phyloP scores from a whole-genome alignment of 495 filamentous ascomycete species.

The Podospora conica region DNA sequence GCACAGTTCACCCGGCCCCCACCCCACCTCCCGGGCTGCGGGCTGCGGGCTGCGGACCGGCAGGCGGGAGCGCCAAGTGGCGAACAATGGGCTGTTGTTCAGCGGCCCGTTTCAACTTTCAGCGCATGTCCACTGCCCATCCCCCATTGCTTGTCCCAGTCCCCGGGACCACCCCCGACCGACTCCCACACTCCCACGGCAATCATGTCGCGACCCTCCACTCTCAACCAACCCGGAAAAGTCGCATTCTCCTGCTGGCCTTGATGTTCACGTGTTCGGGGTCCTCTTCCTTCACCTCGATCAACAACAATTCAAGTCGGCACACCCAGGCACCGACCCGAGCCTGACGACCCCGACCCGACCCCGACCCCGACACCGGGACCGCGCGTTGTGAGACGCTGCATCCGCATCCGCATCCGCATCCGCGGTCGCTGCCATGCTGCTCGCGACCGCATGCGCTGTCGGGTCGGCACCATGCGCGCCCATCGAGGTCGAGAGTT shows the following conservation, averaged over 20 bases:
- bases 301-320: not conserved
- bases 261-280: not conserved
- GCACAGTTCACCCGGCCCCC: no score
- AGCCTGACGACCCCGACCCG: not conserved
- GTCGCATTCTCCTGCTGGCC: not conserved
- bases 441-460: not conserved
- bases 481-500: conserved; percentile 11
- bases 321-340: not conserved
- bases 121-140: not conserved
- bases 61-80: no score
- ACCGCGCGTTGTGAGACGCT: not conserved
- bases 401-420: not conserved
- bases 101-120: no score
- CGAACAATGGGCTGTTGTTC: no score
- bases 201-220: not conserved
- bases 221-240: not conserved
- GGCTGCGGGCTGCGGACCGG: no score
- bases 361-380: not conserved
- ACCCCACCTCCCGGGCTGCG: no score
- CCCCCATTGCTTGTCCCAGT: no score
- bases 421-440: not conserved
- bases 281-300: not conserved
- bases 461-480: not conserved
- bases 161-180: not conserved
- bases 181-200: no score